Evolutionary conservation across 805 yeast genomes (phyloP), one percentile per base, ranked within the genome.

Genomic region (Yamadazyma insecticola): DNA sequence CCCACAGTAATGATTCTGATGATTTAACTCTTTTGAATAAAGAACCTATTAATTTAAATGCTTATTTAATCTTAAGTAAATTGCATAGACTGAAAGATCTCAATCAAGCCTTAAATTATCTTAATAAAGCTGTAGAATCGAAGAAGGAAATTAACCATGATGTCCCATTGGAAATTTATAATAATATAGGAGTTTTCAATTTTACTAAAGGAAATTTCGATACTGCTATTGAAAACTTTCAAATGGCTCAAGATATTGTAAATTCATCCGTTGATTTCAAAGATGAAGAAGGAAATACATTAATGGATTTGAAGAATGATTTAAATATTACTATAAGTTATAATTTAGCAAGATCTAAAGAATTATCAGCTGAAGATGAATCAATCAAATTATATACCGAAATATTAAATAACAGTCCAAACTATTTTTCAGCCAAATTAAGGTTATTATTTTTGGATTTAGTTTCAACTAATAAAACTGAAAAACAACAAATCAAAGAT

Each of bases 111-210:
- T 65, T 86, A 44, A 71, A 70, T 13, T 77, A 71, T 47, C 62
- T 89, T 32, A 55, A 74, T 37, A 72, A 74, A 46, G 78, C 89
- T 24, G 62, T 77, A 14, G 82, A 77, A 29, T 60, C 72, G 5
- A 58, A 67, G 34, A 55, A 60, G 26, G 55, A 54, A 19, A 59
- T 55, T 22, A 51, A 55, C 27, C 70, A 77, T 25, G 67, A 67
- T 21, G 63, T 69, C 2, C 76, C 78, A 2, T 57, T 72, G 27
- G 82, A 78, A 44, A 62, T 90, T 17, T 67, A 78, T 47, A 88
- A 87, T 51, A 92, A 92, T 47, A 67, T 87, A 43, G 97, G 95
- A 26, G 95, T 85, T 4, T 76, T 87, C 55, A 74, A 84, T 35
- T 81, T 83, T 49, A 64, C 78, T 40, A 78, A 72, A 40, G 78